These are phyloP conservation scores for Krasilnikovozyma curviuscula DNA, from an alignment of 768 basidiomycete species.

Conservation along the genomic window DNA sequence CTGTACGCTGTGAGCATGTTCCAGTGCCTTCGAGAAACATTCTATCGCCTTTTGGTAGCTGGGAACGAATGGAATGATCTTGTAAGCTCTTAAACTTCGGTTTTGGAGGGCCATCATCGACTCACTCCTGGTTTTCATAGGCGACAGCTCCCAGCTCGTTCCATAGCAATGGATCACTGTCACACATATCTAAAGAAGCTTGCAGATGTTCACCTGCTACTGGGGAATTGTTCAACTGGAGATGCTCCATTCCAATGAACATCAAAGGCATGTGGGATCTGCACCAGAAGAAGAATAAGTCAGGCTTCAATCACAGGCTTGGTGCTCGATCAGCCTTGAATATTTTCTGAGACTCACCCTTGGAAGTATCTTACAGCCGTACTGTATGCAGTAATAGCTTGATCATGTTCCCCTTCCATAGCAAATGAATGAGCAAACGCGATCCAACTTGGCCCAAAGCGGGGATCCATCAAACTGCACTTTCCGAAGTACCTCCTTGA, in stretches of 20 bases:
- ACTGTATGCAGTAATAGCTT: constrained; percentile 94
- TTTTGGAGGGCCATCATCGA: constrained; percentile 18
- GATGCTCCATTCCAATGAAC: constrained; percentile 97
- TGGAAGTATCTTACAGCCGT: constrained; percentile 88
- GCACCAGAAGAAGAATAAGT: neutral
- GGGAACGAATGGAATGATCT: neutral
- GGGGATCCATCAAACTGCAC: constrained; percentile 86
- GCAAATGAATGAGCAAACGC: constrained; percentile 97
- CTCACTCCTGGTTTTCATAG: constrained; percentile 62
- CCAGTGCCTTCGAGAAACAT: constrained; percentile 54
- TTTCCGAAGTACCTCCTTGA: constrained; percentile 93
- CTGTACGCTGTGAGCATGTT: constrained; percentile 67
- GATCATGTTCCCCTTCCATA: constrained; percentile 92
- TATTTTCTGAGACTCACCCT: constrained; percentile 46
- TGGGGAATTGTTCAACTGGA: constrained; percentile 59
- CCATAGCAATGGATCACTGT: constrained; percentile 66
- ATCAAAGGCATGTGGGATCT: constrained; percentile 90
- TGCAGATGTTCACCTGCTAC: constrained; percentile 76
- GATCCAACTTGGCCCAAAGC: constrained; percentile 92
- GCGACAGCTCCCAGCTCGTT: constrained; percentile 91
- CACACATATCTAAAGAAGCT: constrained; percentile 59
- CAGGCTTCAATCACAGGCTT: neutral
- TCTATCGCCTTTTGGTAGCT: constrained; percentile 56
- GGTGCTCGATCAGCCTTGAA: neutral
- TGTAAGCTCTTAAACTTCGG: neutral